Base-by-base conservation (phyloP, 208 protist genomes). In the Trypanosoma scelopori region DNA sequence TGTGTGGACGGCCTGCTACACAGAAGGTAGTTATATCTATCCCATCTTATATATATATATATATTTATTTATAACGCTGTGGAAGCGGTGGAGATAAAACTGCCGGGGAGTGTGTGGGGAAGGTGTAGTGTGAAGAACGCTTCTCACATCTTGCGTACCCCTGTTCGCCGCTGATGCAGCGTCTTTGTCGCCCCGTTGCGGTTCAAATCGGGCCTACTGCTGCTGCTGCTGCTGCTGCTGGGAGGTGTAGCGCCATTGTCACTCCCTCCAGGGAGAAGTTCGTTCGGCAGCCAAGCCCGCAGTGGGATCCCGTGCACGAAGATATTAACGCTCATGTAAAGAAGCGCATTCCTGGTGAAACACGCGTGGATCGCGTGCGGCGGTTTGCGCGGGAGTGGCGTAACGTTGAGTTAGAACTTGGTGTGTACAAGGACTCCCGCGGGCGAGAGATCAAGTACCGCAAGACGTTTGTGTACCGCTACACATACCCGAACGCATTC, bases 321-420 rank as follows among this genome's bases (percentile, higher is more conserved):
- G 89, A 95, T 55, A 95, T 95, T 58, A 92, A 95, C 76, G 89
- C 85, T 0, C 89, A 95, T 67, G 89, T 95, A 50, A 95, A 95
- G 78, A 88, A 90, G 68, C 83, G 89, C 62, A 92, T 95, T 74
- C 89, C 89, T 6, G 89, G 89, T n/a, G 89, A 95, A 62, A 95
- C 89, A 3, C 89, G 89, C 15, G 84, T 91, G 12, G 89, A 95
- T 50, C 89, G 89, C 6, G 89, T 95, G 51, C 81, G 82, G 71
- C 89, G 89, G 23, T 95, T 95, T 45, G 89, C 89, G 0, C 85
- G 89, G 1, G 89, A 95, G 74, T 95, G 89, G 89, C 89, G 89
- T 81, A 95, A 95, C 62, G 89, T 95, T 45, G 85, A 95, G 75
- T 71, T 95, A 45, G 85, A 95, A 71, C 71, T 95, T 28, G 89